A percentile compares a stretch with the other conserved stretches of the same genome.
Evolutionary conservation across 352 stramenopile species (phyloP).

Genomic region (Nothophytophthora sp.): DNA sequence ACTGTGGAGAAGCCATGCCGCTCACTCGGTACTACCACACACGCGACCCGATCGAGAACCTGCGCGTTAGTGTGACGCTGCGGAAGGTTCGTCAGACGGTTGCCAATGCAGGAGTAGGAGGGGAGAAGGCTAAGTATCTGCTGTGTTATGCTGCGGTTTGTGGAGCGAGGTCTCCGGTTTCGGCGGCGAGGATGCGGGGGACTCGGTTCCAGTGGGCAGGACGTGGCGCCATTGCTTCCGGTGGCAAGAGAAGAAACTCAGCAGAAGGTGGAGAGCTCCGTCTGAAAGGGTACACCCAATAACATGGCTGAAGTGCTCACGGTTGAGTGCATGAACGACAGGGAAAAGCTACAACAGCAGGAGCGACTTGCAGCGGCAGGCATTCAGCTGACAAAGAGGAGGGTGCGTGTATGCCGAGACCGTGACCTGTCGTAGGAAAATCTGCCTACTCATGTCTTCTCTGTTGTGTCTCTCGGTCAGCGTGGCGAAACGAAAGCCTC

Average conservation of each 20-base stretch:
- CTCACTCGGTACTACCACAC: constrained; percentile 71
- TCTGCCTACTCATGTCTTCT: background rate
- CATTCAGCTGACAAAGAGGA: constrained; percentile 13
- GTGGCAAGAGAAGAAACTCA: constrained; percentile 58
- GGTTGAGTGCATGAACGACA: constrained; percentile 4
- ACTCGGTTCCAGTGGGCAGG: constrained; percentile 23
- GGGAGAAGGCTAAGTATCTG: background rate
- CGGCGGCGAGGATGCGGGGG: constrained; percentile 2
- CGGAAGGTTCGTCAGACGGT: constrained; percentile 45
- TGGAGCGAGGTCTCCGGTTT: constrained; percentile 21
- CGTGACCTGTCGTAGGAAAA: background rate
- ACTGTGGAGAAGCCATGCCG: constrained; percentile 28
- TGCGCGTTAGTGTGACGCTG: constrained; percentile 52
- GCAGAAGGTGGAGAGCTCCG: constrained; percentile 14
- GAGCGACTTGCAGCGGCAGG: constrained; percentile 13
- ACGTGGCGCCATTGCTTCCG: constrained; percentile 50
- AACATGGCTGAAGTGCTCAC: too few relatives aligned
- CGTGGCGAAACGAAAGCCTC: constrained; percentile 2
- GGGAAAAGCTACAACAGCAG: constrained; percentile 15
- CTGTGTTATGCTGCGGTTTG: background rate
- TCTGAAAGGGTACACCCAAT: too few relatives aligned
- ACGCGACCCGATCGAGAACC: constrained; percentile 72
- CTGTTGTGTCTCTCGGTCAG: constrained; percentile 2
- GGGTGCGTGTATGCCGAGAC: background rate
- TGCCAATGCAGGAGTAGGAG: background rate